Conservation (phyloP, 179 eudicot species). For the Patellifolia procumbens region DNA sequence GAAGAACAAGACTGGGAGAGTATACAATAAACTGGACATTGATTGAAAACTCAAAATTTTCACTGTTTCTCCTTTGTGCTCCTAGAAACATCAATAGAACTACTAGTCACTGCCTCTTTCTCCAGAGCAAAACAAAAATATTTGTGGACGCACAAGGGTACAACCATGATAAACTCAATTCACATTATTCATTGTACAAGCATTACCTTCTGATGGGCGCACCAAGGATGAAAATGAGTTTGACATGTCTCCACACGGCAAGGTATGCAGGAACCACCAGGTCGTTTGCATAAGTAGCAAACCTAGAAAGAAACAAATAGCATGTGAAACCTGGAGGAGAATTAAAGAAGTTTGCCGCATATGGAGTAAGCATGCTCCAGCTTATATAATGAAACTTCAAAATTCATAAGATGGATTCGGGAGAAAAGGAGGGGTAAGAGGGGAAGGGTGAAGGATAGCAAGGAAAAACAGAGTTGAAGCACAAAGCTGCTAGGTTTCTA, state of each 20-base stretch:
- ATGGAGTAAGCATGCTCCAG: neutral
- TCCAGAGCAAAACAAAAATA: neutral
- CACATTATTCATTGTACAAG: slow-evolving; percentile 7
- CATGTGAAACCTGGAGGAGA: neutral
- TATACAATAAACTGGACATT: neutral
- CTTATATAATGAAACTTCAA: neutral
- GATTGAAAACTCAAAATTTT: neutral
- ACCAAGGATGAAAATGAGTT: slow-evolving; percentile 62
- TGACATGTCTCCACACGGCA: slow-evolving; percentile 46
- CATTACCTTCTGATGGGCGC: slow-evolving; percentile 61
- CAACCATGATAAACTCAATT: neutral
- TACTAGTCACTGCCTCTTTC: neutral
- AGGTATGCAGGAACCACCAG: slow-evolving; percentile 56
- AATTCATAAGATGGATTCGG: neutral
- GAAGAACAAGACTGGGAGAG: neutral
- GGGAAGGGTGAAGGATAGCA: no score
- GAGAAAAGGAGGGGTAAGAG: neutral
- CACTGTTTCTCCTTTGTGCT: neutral
- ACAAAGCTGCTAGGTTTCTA: neutral
- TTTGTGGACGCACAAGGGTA: neutral
- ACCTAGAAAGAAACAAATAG: slow-evolving; percentile 31
- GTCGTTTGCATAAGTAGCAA: slow-evolving; percentile 50
- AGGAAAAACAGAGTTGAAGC: slow-evolving; percentile 6
- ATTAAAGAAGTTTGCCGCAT: neutral
- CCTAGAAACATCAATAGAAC: neutral